A percentile compares a stretch with the other conserved stretches of the same genome.
Evolutionary conservation across 208 protist genomes (phyloP).

Genomic region (Leishmania tropica): DNA sequence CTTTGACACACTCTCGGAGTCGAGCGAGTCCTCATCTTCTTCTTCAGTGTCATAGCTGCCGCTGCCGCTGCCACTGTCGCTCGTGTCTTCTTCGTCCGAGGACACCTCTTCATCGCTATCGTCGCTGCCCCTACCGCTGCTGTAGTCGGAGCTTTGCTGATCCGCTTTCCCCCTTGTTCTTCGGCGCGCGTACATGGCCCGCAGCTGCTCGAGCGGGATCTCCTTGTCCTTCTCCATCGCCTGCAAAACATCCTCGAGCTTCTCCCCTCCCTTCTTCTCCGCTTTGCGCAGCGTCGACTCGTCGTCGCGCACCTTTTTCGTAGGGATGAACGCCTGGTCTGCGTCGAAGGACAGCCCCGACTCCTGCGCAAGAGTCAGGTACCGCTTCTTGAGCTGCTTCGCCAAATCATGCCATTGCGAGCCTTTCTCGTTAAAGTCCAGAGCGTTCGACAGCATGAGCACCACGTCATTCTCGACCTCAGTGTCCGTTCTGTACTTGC

Average conservation of each 20-base stretch:
- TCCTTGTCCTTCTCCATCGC: constrained; percentile 84
- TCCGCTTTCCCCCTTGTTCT: constrained; percentile 20
- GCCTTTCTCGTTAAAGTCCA: constrained; percentile 85
- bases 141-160: constrained; percentile 35
- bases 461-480: constrained; percentile 83
- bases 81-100: constrained; percentile 17
- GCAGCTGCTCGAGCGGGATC: constrained; percentile 81
- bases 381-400: constrained; percentile 56
- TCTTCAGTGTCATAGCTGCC: constrained; percentile 11
- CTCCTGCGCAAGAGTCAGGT: constrained; percentile 49
- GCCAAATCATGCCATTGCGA: constrained; percentile 67
- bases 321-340: constrained; percentile 82
- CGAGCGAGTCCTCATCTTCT: constrained; percentile 12
- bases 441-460: constrained; percentile 87
- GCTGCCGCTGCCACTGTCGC: constrained; percentile 13
- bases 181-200: constrained; percentile 58
- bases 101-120: constrained; percentile 15
- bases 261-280: constrained; percentile 66
- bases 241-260: constrained; percentile 67
- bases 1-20: constrained; percentile 25
- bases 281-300: constrained; percentile 80
- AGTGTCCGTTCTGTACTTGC: constrained; percentile 60
- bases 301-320: constrained; percentile 69
- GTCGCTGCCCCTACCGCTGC: constrained; percentile 17
- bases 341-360: constrained; percentile 60